Evolutionary conservation across 768 basidiomycete genomes (phyloP).

Genomic region (Crucibulum laeve): DNA sequence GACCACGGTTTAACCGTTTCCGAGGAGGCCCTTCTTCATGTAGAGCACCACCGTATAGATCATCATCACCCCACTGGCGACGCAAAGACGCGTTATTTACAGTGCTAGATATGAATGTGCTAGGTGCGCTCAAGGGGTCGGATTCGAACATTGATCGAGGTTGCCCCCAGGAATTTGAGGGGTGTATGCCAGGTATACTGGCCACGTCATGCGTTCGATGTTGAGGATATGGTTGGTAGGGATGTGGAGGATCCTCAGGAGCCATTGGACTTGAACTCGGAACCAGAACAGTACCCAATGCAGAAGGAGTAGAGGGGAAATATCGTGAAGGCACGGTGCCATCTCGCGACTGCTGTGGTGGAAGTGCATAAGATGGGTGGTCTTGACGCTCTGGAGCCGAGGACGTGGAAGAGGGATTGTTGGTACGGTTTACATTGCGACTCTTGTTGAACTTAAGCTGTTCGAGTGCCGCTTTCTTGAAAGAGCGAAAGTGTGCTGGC

Average conservation of each 20-base stretch:
- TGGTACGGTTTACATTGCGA: constrained; percentile 22
- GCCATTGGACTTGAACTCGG: constrained; percentile 69
- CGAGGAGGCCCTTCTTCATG: constrained; percentile 66
- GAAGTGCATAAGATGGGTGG: constrained; percentile 25
- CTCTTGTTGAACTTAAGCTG: constrained; percentile 41
- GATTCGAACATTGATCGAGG: constrained; percentile 23
- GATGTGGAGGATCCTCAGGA: constrained; percentile 31
- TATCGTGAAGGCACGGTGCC: constrained; percentile 65
- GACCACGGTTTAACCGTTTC: constrained; percentile 62
- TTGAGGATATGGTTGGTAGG: constrained; percentile 35
- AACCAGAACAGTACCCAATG: constrained; percentile 60
- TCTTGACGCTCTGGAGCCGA: constrained; percentile 16
- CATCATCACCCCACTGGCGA: constrained; percentile 35
- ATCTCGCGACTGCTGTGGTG: constrained; percentile 72
- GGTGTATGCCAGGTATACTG: constrained; percentile 31
- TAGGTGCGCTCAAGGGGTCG: constrained; percentile 59
- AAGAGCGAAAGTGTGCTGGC: constrained; percentile 12
- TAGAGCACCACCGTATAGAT: constrained; percentile 30
- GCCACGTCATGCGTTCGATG: constrained; percentile 38
- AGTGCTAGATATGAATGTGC: constrained; percentile 46
- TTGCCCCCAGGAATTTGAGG: constrained; percentile 30
- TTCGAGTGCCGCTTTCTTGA: constrained; percentile 41
- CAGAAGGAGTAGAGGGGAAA: constrained; percentile 41
- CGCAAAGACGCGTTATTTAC: constrained; percentile 49
- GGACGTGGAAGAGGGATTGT: constrained; percentile 19